These are phyloP conservation scores for Lecanicillium sp. DNA, from an alignment of 2,329 filamentous ascomycete species.

Conservation along the genomic window DNA sequence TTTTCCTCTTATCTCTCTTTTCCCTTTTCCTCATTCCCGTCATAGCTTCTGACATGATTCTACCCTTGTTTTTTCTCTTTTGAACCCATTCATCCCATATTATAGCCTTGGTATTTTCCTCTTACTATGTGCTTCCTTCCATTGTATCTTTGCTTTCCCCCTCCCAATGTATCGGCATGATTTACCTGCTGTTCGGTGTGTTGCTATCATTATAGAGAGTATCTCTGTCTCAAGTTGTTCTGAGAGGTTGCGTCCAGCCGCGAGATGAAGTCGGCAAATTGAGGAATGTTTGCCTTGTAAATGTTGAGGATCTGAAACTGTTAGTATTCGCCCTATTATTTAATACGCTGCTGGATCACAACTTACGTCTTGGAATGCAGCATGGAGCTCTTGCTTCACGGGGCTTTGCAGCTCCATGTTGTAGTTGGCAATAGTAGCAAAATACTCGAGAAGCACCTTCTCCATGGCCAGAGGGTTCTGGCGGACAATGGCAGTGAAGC, in stretches of 20 bases:
- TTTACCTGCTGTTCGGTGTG: not conserved
- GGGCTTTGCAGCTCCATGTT: constrained; percentile 55
- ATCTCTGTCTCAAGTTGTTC: constrained; percentile 42
- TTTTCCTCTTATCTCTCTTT: constrained; percentile 2
- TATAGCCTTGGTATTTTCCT: not conserved
- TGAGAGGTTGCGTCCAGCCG: constrained; percentile 46
- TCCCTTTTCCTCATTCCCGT: constrained; percentile 7
- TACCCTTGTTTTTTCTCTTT: not conserved
- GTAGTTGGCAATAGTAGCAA: constrained; percentile 76
- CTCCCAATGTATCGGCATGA: not conserved
- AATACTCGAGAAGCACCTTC: constrained; percentile 73
- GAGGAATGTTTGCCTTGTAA: constrained; percentile 55
- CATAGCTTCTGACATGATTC: not conserved
- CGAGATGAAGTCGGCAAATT: constrained; percentile 49
- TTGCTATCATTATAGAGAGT: constrained; percentile 32
- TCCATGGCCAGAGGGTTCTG: constrained; percentile 92
- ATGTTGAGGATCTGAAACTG: constrained; percentile 41
- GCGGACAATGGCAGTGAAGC: constrained; percentile 78
- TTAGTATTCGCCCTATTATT: not conserved
- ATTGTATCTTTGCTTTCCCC: not conserved
- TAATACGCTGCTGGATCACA: not conserved
- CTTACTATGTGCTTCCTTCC: constrained; percentile 14
- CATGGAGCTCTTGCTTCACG: constrained; percentile 59
- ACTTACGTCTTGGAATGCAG: constrained; percentile 71
- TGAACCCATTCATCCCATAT: constrained; percentile 11